Base-by-base conservation (phyloP, 2,329 filamentous ascomycete species). In the Aspergillus ochraceus region DNA sequence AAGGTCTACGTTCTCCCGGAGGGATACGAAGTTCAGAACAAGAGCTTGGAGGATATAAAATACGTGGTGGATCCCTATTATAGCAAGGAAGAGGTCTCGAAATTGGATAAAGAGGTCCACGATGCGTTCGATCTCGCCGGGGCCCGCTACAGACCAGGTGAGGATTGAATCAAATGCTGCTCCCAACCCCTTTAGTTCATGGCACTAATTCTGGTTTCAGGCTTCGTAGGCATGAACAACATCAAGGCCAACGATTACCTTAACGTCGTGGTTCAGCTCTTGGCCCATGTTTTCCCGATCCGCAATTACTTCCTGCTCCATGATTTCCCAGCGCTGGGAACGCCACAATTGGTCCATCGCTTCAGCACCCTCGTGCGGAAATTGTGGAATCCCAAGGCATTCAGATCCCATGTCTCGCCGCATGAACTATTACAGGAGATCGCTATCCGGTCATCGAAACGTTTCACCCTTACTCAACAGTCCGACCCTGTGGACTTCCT, bases 241-340 rank as follows among this genome's bases (percentile, higher is more conserved):
- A 97, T 99, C 83, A 99, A 99, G 77, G 92, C 95, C 60, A 99
- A 99, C 79, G 95, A 99, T 80, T 99, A 99, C 79, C 85, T 98
- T 72, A 99, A 99, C 73, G 94, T 97, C 26, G 86, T 97, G 3
- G 89, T 96, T 52, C 95, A 99, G 76, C 89, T 93, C 6, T 84
- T 99, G 42, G 89, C 94, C 2, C 95, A 99, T 76, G 92, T 98
- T 26, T 82, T 88, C 20, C 94, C 95, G 4, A 81, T 99, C 66
- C 88, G 95, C 36, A 97, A 98, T 74, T 98, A 88, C 78, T 88
- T 98, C 73, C 87, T 99, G 70, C 85, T 98, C 1, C 91, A 97
- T 72, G 86, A 96, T 67, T 88, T 97, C 54, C 83, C 83, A 11
- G 67, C 68, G 4, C 83, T 83, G 11, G 84, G 83, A 17, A 77